phyloP scores from a whole-genome alignment of 1,139 yeast species.

The Pichia sp. region DNA sequence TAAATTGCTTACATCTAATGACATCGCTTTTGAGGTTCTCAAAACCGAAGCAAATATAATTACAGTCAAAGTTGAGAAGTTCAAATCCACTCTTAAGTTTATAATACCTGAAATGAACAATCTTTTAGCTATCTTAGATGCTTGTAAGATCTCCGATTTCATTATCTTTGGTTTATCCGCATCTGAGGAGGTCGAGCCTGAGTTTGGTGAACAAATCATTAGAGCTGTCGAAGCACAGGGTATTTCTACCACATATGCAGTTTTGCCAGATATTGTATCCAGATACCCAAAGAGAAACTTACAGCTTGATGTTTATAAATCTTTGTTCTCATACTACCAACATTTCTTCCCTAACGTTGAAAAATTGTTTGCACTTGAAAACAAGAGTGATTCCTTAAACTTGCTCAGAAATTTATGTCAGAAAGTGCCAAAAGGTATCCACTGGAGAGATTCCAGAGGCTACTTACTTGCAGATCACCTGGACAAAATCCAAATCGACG shows the following conservation, averaged over 20 bases:
- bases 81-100: slow-evolving; percentile 68
- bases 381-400: slow-evolving; percentile 58
- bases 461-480: slow-evolving; percentile 72
- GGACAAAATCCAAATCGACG: slow-evolving; percentile 34
- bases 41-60: slow-evolving; percentile 39
- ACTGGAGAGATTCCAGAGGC: slow-evolving; percentile 91
- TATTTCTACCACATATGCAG: slow-evolving; percentile 75
- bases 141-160: slow-evolving; percentile 84
- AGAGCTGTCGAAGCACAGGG: slow-evolving; percentile 92
- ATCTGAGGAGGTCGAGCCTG: slow-evolving; percentile 66
- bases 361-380: slow-evolving; percentile 66
- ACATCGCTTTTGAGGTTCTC: slow-evolving; percentile 16
- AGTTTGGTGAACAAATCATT: slow-evolving; percentile 80
- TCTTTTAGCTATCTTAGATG: slow-evolving; percentile 68
- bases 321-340: slow-evolving; percentile 71
- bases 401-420: slow-evolving; percentile 76
- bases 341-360: slow-evolving; percentile 91
- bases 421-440: slow-evolving; percentile 74
- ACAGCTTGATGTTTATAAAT: slow-evolving; percentile 71
- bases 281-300: slow-evolving; percentile 69
- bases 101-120: slow-evolving; percentile 67
- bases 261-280: slow-evolving; percentile 64
- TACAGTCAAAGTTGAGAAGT: slow-evolving; percentile 48
- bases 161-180: slow-evolving; percentile 86
- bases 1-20: slow-evolving; percentile 36